phyloP scores from a whole-genome alignment of 2,329 filamentous ascomycete species.

The Apiospora arundinis region DNA sequence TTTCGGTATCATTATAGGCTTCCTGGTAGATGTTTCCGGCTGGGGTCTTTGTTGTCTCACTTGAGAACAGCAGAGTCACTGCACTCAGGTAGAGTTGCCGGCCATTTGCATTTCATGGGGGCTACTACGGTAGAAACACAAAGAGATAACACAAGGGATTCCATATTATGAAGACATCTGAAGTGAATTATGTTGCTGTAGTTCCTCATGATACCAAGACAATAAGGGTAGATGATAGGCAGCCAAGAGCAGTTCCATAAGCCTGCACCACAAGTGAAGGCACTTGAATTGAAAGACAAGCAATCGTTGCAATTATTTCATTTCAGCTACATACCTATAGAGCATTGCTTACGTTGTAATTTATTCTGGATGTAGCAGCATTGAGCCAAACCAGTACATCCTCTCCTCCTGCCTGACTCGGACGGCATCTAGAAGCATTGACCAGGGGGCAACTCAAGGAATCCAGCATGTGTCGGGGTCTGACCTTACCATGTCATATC shows the following conservation, averaged over 20 bases:
- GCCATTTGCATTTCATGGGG: not conserved
- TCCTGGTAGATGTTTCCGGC: constrained; percentile 10
- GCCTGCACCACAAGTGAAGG: not conserved
- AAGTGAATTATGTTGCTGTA: too few relatives aligned
- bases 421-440: constrained; percentile 6
- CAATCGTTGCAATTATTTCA: not conserved
- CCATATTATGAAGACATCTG: not conserved
- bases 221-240: not conserved
- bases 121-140: not conserved
- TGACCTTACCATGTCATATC: not conserved
- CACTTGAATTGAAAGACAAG: not conserved
- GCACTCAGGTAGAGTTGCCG: not conserved
- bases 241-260: not conserved
- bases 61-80: constrained; percentile 4
- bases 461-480: not conserved
- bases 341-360: not conserved
- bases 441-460: constrained; percentile 4
- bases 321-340: constrained; percentile 17
- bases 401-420: not conserved
- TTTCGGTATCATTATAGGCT: not conserved
- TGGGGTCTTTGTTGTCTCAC: constrained; percentile 18
- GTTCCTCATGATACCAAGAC: not conserved
- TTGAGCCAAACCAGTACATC: not conserved
- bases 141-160: not conserved
- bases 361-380: not conserved